phyloP scores from a whole-genome alignment of 2,329 filamentous ascomycete genomes.

The Calonectria montana region DNA sequence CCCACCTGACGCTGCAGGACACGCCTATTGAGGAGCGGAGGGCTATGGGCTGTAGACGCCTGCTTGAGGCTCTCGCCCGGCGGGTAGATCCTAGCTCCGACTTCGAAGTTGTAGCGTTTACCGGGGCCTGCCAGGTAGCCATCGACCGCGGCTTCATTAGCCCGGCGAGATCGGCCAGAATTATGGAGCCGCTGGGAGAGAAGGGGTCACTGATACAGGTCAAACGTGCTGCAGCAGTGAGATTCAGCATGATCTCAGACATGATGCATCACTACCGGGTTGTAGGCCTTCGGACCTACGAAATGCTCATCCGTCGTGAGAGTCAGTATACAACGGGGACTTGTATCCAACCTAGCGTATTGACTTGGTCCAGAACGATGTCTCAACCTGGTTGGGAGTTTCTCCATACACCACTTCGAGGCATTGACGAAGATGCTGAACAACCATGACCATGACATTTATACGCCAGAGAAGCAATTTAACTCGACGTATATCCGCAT shows the following conservation, averaged over 20 bases:
- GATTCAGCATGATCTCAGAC: not conserved
- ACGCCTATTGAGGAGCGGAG: not conserved
- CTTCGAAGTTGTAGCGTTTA: not conserved
- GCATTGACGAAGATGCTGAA: not conserved
- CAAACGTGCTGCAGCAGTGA: not conserved
- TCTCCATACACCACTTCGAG: not conserved
- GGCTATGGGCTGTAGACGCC: not conserved
- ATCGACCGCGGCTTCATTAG: constrained; percentile 4
- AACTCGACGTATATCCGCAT: not conserved
- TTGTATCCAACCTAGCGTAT: not conserved
- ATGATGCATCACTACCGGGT: constrained; percentile 1
- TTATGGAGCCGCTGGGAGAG: not conserved
- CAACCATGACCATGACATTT: not conserved
- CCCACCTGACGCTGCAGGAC: not conserved
- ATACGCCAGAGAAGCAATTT: not conserved
- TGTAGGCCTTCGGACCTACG: not conserved
- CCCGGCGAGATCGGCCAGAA: not conserved
- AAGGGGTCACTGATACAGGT: constrained; percentile 3
- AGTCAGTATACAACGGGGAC: not conserved
- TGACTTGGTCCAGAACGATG: not conserved
- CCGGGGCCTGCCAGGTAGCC: not conserved
- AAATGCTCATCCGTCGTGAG: constrained; percentile 1
- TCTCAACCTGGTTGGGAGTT: not conserved
- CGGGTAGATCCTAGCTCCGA: not conserved
- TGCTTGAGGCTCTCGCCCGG: not conserved